phyloP scores from a whole-genome alignment of 2,329 filamentous ascomycete genomes.

The Penicillium sp. region DNA sequence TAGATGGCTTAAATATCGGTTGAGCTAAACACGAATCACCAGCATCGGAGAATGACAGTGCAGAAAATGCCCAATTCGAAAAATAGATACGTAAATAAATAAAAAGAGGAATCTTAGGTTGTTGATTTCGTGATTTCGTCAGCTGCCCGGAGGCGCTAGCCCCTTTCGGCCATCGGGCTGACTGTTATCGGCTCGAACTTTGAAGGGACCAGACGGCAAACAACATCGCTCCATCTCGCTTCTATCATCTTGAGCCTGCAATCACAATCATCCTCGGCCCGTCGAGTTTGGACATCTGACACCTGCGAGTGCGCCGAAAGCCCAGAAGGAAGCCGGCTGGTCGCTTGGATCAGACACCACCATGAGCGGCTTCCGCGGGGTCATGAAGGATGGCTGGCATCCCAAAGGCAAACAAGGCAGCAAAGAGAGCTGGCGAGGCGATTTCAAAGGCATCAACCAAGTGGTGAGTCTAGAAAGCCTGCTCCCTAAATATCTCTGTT shows the following conservation, averaged over 20 bases:
- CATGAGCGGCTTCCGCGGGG: conserved; percentile 47
- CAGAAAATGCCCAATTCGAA: too few relatives aligned
- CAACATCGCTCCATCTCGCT: too few relatives aligned
- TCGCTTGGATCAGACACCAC: conserved; percentile 16
- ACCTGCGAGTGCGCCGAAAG: not conserved
- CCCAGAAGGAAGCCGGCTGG: not conserved
- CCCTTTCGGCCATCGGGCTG: too few relatives aligned
- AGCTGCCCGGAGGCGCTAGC: too few relatives aligned
- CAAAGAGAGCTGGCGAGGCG: conserved; percentile 52
- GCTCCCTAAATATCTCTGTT: not conserved
- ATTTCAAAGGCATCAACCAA: conserved; percentile 56
- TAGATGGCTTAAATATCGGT: too few relatives aligned
- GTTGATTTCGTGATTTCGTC: too few relatives aligned
- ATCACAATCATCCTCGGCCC: not conserved
- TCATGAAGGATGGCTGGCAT: conserved; percentile 53
- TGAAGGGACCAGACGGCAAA: too few relatives aligned
- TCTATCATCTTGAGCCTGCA: not conserved
- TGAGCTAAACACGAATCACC: too few relatives aligned
- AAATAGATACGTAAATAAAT: too few relatives aligned
- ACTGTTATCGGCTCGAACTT: not conserved
- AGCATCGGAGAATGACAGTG: too few relatives aligned
- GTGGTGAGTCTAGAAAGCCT: conserved; percentile 39
- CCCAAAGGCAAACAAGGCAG: conserved; percentile 51
- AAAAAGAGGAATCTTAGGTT: too few relatives aligned
- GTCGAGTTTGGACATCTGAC: not conserved